These are phyloP conservation scores for Starmerella stellata DNA, from an alignment of 805 yeast genomes.

Conservation along the genomic window DNA sequence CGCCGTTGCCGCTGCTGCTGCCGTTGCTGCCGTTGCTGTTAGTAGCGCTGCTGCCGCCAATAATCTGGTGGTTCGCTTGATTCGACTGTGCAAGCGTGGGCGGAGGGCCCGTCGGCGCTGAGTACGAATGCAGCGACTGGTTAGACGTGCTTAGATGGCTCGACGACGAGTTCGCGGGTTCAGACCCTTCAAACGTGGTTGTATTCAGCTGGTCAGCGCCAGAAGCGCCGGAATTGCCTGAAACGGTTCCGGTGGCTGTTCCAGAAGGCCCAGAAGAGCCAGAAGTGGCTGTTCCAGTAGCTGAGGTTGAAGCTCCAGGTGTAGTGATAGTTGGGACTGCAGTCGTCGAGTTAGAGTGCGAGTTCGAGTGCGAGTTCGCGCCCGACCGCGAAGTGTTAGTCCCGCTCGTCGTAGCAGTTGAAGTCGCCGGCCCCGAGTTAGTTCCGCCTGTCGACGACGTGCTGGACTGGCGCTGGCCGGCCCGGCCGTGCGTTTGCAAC, in stretches of 20 bases:
- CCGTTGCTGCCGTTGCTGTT: slow-evolving; percentile 19
- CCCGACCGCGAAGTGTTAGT: neutral
- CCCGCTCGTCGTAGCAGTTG: neutral
- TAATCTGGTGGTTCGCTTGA: no score
- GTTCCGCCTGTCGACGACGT: neutral
- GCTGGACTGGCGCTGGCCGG: slow-evolving; percentile 1
- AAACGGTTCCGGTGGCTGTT: no score
- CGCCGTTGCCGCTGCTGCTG: slow-evolving; percentile 6
- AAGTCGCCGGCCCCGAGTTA: neutral
- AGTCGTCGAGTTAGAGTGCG: slow-evolving; percentile 7
- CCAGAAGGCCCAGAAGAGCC: no score
- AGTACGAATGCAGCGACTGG: no score
- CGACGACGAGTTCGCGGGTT: slow-evolving; percentile 2
- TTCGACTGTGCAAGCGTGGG: no score
- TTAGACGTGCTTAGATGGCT: no score
- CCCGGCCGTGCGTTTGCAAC: slow-evolving; percentile 3
- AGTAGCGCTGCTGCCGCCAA: no score
- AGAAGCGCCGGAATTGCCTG: no score
- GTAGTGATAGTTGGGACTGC: neutral
- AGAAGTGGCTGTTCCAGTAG: no score
- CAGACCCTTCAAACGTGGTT: slow-evolving; percentile 1
- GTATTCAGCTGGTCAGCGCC: no score
- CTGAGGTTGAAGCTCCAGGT: neutral
- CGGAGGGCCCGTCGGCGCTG: no score
- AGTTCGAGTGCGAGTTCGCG: neutral